These are phyloP conservation scores for Ettlia oleoabundans DNA, from an alignment of 139 green algal species.

Conservation along the genomic window DNA sequence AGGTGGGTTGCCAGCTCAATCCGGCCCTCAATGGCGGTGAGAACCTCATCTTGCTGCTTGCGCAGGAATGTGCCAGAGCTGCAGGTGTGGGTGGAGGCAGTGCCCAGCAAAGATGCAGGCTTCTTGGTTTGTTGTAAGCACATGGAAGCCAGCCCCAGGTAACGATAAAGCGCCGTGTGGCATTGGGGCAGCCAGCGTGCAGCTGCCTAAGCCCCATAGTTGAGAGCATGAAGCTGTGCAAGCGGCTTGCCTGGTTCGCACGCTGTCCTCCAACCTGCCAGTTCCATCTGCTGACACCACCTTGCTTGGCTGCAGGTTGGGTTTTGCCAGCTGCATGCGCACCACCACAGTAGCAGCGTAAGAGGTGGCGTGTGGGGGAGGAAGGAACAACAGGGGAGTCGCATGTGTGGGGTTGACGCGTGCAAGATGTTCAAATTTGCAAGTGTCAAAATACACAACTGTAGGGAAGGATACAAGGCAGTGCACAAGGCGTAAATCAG, in stretches of 20 bases:
- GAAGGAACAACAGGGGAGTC: no score
- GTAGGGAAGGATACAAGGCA: no score
- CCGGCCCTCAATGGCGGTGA: neutral
- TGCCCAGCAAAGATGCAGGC: neutral
- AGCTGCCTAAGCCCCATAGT: no score
- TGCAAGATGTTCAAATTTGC: no score
- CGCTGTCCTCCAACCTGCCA: constrained; percentile 4
- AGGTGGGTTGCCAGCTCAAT: constrained; percentile 9
- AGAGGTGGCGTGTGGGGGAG: no score
- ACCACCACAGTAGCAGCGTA: neutral
- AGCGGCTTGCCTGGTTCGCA: neutral
- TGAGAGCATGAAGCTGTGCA: no score
- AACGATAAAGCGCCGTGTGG: no score
- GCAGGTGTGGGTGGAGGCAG: neutral
- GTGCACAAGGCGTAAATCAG: no score
- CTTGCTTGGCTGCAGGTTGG: neutral
- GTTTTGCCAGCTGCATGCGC: neutral
- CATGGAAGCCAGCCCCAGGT: neutral
- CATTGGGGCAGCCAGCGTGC: no score
- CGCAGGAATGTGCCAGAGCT: constrained; percentile 7
- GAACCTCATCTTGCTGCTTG: neutral
- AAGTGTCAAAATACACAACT: no score
- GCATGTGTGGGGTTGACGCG: no score
- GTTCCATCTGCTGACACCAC: neutral
- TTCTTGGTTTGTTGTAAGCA: neutral